Conservation (phyloP, 345 rosid genomes). For the Balakata baccata region DNA sequence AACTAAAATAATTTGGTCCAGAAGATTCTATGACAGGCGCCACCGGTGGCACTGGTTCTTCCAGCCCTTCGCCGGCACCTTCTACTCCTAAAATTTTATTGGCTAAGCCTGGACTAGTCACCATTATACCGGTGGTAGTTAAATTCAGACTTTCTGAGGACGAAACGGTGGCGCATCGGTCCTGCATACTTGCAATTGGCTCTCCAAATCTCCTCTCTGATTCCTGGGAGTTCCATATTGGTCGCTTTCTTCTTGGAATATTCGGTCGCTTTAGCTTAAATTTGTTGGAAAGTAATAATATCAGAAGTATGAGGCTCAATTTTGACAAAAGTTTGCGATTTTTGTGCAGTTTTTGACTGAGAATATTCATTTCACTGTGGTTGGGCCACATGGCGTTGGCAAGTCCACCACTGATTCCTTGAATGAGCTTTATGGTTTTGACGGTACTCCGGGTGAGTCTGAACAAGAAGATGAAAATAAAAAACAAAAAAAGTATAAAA, state of each 20-base stretch:
- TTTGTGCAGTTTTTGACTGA: constrained; percentile 67
- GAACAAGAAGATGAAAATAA: too few species aligned
- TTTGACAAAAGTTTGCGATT: neutral
- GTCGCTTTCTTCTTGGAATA: constrained; percentile 75
- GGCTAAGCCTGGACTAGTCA: constrained; percentile 59
- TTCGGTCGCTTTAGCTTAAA: neutral
- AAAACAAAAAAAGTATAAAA: too few species aligned
- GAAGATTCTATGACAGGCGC: constrained; percentile 40
- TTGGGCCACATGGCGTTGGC: constrained; percentile 74
- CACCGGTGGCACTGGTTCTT: constrained; percentile 26
- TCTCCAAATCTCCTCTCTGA: constrained; percentile 81
- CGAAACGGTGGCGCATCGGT: constrained; percentile 48
- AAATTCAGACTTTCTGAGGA: constrained; percentile 62
- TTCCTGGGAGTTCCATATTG: constrained; percentile 82
- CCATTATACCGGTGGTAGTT: constrained; percentile 43
- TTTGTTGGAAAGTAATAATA: neutral
- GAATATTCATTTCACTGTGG: constrained; percentile 77
- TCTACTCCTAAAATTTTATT: constrained; percentile 69
- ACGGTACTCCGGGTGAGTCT: constrained; percentile 56
- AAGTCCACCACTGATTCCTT: constrained; percentile 74
- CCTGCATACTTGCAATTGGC: constrained; percentile 61
- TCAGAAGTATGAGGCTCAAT: neutral
- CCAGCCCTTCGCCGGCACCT: constrained; percentile 32
- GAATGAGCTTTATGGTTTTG: constrained; percentile 80
- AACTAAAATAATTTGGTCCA: neutral